These are phyloP conservation scores for Entomophthora muscae DNA, from an alignment of 371 early-diverging fungal species.

Conservation along the genomic window DNA sequence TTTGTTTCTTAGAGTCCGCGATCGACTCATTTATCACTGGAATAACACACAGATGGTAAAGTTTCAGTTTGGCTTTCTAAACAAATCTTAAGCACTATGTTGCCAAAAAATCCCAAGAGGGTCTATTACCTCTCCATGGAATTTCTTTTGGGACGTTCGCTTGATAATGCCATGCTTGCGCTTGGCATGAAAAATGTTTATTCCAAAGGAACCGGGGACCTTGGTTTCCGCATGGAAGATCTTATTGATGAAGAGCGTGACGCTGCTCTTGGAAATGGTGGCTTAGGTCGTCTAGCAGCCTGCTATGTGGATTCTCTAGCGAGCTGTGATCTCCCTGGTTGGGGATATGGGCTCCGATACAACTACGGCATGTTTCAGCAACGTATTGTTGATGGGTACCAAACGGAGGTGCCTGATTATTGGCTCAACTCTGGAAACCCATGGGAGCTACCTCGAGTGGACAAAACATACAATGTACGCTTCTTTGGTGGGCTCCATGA, in stretches of 20 bases:
- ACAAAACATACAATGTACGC: slow-evolving; percentile 61
- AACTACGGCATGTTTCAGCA: slow-evolving; percentile 93
- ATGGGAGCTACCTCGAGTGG: slow-evolving; percentile 82
- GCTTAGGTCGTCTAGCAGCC: slow-evolving; percentile 76
- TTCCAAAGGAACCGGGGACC: slow-evolving; percentile 31
- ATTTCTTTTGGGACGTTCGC: slow-evolving; percentile 81
- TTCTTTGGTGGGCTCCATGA: slow-evolving; percentile 69
- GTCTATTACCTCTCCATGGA: slow-evolving; percentile 89
- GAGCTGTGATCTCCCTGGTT: slow-evolving; percentile 68
- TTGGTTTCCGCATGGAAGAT: slow-evolving; percentile 80
- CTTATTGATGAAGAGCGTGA: slow-evolving; percentile 72
- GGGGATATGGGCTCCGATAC: slow-evolving; percentile 77
- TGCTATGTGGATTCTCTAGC: slow-evolving; percentile 86
- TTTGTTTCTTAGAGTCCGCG: slow-evolving; percentile 40
- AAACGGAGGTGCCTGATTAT: slow-evolving; percentile 79
- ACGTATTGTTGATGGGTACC: slow-evolving; percentile 74
- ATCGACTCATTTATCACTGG: slow-evolving; percentile 72
- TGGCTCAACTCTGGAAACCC: slow-evolving; percentile 77
- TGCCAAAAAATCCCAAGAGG: slow-evolving; percentile 53
- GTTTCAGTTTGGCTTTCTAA: slow-evolving; percentile 3
- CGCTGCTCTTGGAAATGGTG: slow-evolving; percentile 88
- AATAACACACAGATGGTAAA: slow-evolving; percentile 57
- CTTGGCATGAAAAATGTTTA: slow-evolving; percentile 55
- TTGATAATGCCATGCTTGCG: slow-evolving; percentile 80
- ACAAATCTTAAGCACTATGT: neutral